Base-by-base conservation (phyloP, 2,329 filamentous ascomycete genomes). In the Diaporthe helianthi region DNA sequence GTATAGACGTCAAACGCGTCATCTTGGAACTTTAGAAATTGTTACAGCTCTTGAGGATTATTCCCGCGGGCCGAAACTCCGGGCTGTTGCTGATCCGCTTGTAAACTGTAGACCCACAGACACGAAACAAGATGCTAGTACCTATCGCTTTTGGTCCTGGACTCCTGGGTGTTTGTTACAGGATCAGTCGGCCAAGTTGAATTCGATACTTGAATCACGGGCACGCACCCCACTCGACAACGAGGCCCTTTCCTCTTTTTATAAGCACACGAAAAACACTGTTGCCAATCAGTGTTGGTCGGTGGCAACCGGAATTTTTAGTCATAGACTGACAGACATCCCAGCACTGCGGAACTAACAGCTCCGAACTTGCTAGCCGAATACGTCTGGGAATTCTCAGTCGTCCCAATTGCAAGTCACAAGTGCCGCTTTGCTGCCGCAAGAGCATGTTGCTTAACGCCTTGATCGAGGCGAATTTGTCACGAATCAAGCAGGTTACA, bases 311-410 rank as follows among this genome's bases (percentile, higher is more conserved):
- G 41, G 41, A 26, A 33, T n/a, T 22, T 6, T 47, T 61, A 46
- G 38, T 61, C 55, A 47, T 47, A 47, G 26, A 61, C 26, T 46
- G 19, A 19, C 26, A 31, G 41, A 47, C 55, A 61, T 61, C 55
- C 55, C 41, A 46, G 55, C 55, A 61, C 19, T 61, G 55, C 55
- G 55, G 55, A 61, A 41, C 55, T 10, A 61, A 22, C 19, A n/a
- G 55, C 38, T 61, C 55, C 55, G 55, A 61, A 33, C 31, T 12
- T 46, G 41, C 55, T 47, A 47, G 22, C 41, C 26, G 41, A 47
- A 61, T 19, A 24, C n/a, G 26, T 22, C 26, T 24, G 33, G 8
- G 47, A 10, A 38, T 15, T 13, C 36, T 15, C 36, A 38, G 4
- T 8, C 7, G n/a, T n/a, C 29, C n/a, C 31, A 4, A 29, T 26